A percentile compares a stretch with the other conserved stretches of the same genome.
These are phyloP conservation scores for Knufia petricola DNA, from an alignment of 2,329 filamentous ascomycete genomes.

Conservation along the genomic window DNA sequence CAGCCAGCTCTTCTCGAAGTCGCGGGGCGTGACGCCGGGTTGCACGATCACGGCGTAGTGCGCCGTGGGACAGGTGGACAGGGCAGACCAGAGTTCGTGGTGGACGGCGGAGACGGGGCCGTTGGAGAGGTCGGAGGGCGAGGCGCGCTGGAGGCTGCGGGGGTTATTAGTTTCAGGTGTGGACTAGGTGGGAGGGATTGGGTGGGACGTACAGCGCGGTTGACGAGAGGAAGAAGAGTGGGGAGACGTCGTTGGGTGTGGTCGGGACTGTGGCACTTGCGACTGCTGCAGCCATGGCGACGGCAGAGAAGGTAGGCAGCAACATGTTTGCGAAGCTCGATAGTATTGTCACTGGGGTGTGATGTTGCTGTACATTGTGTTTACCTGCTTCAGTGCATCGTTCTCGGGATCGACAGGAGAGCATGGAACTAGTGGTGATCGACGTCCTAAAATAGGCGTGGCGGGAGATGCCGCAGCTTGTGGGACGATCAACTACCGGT, in stretches of 20 bases:
- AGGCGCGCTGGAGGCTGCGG: neutral
- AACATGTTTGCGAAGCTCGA: neutral
- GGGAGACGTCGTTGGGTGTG: neutral
- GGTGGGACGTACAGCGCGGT: neutral
- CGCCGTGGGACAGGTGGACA: neutral
- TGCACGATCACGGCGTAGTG: conserved; percentile 2
- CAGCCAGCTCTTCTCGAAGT: neutral
- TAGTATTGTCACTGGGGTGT: neutral
- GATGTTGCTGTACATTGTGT: neutral
- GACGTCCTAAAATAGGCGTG: no score
- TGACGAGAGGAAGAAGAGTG: conserved; percentile 4
- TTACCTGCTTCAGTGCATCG: neutral
- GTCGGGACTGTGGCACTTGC: no score
- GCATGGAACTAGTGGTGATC: no score
- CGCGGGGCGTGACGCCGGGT: neutral
- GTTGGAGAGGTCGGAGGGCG: neutral
- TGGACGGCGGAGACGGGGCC: neutral
- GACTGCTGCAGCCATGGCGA: neutral
- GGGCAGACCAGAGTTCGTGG: neutral
- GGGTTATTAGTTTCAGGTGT: neutral
- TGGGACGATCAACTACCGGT: no score
- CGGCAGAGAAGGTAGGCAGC: neutral
- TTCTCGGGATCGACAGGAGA: neutral
- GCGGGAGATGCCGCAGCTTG: no score
- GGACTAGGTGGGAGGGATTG: neutral